Evolutionary conservation across 352 stramenopile genomes (phyloP).

Genomic region (Phytophthora rubi): DNA sequence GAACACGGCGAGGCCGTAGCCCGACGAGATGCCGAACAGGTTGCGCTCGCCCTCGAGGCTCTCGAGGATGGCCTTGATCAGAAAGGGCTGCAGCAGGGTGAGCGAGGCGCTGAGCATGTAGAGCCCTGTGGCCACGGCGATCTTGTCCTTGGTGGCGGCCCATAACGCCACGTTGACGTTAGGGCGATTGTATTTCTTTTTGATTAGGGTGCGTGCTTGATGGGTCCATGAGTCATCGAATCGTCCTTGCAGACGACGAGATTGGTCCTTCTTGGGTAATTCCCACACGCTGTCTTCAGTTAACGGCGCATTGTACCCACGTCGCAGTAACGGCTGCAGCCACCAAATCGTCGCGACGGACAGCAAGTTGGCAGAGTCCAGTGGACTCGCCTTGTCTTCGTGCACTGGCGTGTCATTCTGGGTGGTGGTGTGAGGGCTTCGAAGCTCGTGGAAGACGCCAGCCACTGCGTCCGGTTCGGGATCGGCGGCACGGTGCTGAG

Average conservation of each 20-base stretch:
- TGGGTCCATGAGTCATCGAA: conserved; percentile 51
- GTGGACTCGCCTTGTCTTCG: conserved; percentile 30
- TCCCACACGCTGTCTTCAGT: conserved; percentile 51
- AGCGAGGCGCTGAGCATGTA: conserved; percentile 47
- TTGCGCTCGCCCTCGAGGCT: conserved; percentile 45
- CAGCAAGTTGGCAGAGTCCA: conserved; percentile 47
- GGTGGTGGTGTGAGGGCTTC: conserved; percentile 4
- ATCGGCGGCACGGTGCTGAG: background rate
- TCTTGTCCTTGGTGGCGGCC: conserved; percentile 48
- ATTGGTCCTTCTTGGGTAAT: conserved; percentile 46
- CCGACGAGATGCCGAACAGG: conserved; percentile 48
- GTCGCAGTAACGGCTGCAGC: conserved; percentile 51
- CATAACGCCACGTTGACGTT: conserved; percentile 61
- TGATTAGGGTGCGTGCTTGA: conserved; percentile 11
- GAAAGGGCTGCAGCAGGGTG: conserved; percentile 48
- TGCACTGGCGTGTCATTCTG: background rate
- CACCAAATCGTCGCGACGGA: conserved; percentile 63
- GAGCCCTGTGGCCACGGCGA: conserved; percentile 37
- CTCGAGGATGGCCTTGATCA: conserved; percentile 65
- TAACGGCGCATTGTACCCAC: conserved; percentile 43
- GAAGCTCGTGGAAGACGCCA: conserved; percentile 14
- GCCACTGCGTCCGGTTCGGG: background rate
- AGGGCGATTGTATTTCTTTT: conserved; percentile 14
- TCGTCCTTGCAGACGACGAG: conserved; percentile 43
- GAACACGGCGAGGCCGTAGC: conserved; percentile 49